phyloP scores from a whole-genome alignment of 2,329 filamentous ascomycete species.

The Sporothrix sp. region DNA sequence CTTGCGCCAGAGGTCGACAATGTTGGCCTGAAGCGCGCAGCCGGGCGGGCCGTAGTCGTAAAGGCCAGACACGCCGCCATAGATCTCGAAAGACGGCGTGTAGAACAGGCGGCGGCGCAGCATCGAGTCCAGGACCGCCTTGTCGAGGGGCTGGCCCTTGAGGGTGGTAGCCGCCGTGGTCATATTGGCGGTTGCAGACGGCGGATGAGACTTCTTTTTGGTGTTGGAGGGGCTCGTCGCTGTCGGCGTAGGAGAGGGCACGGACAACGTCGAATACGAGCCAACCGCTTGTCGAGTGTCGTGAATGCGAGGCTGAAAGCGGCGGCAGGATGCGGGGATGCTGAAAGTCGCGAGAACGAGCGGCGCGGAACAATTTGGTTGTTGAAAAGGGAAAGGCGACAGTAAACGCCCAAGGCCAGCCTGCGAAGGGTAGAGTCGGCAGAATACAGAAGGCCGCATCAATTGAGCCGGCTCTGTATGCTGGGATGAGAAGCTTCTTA shows the following conservation, averaged over 20 bases:
- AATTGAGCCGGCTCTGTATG: conserved; percentile 3
- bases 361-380: not conserved
- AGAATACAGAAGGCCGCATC: conserved; percentile 13
- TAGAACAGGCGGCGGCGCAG: conserved; percentile 87
- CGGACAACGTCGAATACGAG: not conserved
- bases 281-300: conserved; percentile 2
- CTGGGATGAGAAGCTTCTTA: not conserved
- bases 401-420: conserved; percentile 11
- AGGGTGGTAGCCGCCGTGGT: conserved; percentile 52
- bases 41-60: conserved; percentile 92
- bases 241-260: not conserved
- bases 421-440: conserved; percentile 6
- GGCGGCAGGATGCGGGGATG: not conserved
- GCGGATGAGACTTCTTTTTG: not conserved
- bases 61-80: conserved; percentile 77
- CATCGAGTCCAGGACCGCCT: conserved; percentile 69
- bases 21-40: conserved; percentile 75
- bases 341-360: not conserved
- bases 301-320: not conserved
- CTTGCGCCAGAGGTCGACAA: conserved; percentile 83
- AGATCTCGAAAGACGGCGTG: conserved; percentile 92
- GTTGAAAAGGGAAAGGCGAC: not conserved
- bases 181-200: conserved; percentile 5
- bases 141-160: conserved; percentile 84
- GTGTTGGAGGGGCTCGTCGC: not conserved